A percentile compares a stretch with the other conserved stretches of the same genome.
Conservation (phyloP, 805 yeast species). For the Candida insectalens region DNA sequence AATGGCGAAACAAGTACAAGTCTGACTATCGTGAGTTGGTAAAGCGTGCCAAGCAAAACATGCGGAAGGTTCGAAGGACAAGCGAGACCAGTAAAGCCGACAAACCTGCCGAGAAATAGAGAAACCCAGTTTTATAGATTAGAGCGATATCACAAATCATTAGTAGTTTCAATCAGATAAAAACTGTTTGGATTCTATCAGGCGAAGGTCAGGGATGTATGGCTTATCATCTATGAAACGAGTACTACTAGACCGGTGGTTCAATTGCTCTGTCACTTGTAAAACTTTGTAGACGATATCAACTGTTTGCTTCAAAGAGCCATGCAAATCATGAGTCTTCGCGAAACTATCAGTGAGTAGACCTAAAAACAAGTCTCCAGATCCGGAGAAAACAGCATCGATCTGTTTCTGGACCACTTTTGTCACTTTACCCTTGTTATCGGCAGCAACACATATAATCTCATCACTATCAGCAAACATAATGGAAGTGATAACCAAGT, state of each 20-base stretch:
- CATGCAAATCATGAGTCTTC: slow-evolving; percentile 19
- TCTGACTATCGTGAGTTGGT: slow-evolving; percentile 17
- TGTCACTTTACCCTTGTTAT: slow-evolving; percentile 16
- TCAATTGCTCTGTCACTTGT: slow-evolving; percentile 26
- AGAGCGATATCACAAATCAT: not conserved
- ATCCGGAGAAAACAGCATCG: slow-evolving; percentile 57
- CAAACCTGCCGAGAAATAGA: no score
- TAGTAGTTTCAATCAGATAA: slow-evolving; percentile 6
- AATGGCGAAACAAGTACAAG: slow-evolving; percentile 17
- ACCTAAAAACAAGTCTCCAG: slow-evolving; percentile 67
- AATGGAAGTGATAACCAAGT: slow-evolving; percentile 54
- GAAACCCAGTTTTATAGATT: no score
- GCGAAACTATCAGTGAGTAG: slow-evolving; percentile 42
- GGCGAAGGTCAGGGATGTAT: slow-evolving; percentile 33
- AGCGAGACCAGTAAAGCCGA: no score
- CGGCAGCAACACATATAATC: slow-evolving; percentile 34
- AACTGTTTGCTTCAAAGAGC: slow-evolving; percentile 31
- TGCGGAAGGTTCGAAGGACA: no score
- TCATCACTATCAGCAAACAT: slow-evolving; percentile 17
- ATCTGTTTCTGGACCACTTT: slow-evolving; percentile 36
- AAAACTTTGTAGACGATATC: slow-evolving; percentile 33
- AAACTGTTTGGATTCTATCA: slow-evolving; percentile 32
- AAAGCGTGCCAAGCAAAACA: slow-evolving; percentile 13
- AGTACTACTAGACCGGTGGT: not conserved
- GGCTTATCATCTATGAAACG: slow-evolving; percentile 8